phyloP scores from a whole-genome alignment of 495 filamentous ascomycete genomes.

The Pseudoneurospora amorphoporcata region DNA sequence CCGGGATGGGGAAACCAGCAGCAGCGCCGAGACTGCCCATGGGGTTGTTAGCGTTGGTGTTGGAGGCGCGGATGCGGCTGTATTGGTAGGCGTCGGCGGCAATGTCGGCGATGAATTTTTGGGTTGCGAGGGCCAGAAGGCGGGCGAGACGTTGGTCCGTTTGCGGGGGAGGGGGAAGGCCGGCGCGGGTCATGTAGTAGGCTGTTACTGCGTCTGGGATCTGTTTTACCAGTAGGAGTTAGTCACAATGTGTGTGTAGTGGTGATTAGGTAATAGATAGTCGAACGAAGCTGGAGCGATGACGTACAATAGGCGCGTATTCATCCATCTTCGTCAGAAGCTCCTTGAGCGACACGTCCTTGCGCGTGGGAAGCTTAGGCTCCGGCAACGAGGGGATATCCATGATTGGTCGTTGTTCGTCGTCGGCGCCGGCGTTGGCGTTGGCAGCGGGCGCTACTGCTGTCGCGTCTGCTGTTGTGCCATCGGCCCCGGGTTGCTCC shows the following conservation, averaged over 20 bases:
- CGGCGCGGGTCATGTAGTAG: constrained; percentile 93
- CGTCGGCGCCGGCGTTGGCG: constrained; percentile 5
- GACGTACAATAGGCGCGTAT: constrained; percentile 86
- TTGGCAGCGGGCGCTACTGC: not conserved
- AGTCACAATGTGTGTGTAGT: not conserved
- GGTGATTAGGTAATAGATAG: constrained; percentile 1
- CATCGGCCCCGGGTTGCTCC: constrained; percentile 7
- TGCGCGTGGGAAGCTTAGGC: constrained; percentile 53
- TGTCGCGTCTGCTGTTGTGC: not conserved
- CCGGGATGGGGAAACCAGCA: constrained; percentile 56
- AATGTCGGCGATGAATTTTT: constrained; percentile 96
- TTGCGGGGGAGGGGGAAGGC: constrained; percentile 77
- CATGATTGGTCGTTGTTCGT: not conserved
- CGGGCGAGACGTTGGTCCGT: constrained; percentile 83
- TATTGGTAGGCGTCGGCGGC: constrained; percentile 97
- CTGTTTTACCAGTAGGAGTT: constrained; percentile 31
- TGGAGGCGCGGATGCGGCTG: constrained; percentile 83
- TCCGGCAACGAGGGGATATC: constrained; percentile 17
- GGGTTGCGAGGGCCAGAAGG: constrained; percentile 87
- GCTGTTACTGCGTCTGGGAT: constrained; percentile 96
- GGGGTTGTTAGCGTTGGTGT: constrained; percentile 75
- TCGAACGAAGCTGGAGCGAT: not conserved
- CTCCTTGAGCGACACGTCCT: constrained; percentile 83
- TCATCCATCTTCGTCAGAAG: constrained; percentile 96
- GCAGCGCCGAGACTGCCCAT: constrained; percentile 78